These are phyloP conservation scores for Botrytis hyacinthi DNA, from an alignment of 2,329 filamentous ascomycete species.

Conservation along the genomic window DNA sequence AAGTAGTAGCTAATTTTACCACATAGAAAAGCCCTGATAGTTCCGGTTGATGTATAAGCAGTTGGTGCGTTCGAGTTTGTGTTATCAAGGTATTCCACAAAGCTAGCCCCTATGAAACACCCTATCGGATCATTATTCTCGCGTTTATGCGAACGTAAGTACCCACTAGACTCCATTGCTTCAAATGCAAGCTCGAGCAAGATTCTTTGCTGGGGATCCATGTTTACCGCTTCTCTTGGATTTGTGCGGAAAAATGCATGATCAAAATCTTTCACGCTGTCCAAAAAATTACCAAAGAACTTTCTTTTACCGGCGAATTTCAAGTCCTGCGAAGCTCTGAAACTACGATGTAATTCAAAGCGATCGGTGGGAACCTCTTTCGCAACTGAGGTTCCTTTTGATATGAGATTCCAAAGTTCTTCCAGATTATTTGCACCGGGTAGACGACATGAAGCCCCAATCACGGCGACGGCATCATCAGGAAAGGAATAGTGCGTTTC, in stretches of 20 bases:
- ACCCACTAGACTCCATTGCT: constrained; percentile 22
- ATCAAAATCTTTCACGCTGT: constrained; percentile 21
- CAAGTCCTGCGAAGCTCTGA: constrained; percentile 19
- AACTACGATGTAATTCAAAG: constrained; percentile 22
- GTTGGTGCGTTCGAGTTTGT: constrained; percentile 15
- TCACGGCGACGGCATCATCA: constrained; percentile 44
- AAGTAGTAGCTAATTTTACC: constrained; percentile 46
- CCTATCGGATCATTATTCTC: constrained; percentile 19
- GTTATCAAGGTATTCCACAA: constrained; percentile 22
- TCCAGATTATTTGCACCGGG: constrained; percentile 53
- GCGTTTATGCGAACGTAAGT: neutral
- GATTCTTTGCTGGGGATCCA: constrained; percentile 22
- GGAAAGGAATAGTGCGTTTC: constrained; percentile 5
- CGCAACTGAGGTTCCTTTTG: constrained; percentile 52
- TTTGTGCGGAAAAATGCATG: constrained; percentile 24
- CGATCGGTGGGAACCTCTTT: constrained; percentile 28
- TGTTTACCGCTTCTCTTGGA: constrained; percentile 21
- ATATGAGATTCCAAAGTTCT: constrained; percentile 71
- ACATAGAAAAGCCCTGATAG: constrained; percentile 37
- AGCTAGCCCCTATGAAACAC: constrained; percentile 23
- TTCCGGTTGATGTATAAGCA: constrained; percentile 36
- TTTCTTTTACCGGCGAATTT: neutral
- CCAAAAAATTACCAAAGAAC: constrained; percentile 23
- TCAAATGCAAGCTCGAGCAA: constrained; percentile 18
- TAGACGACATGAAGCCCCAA: constrained; percentile 53